A percentile compares a stretch with the other conserved stretches of the same genome.
phyloP scores from a whole-genome alignment of 2,329 filamentous ascomycete species.

The Colletotrichum caudatum region DNA sequence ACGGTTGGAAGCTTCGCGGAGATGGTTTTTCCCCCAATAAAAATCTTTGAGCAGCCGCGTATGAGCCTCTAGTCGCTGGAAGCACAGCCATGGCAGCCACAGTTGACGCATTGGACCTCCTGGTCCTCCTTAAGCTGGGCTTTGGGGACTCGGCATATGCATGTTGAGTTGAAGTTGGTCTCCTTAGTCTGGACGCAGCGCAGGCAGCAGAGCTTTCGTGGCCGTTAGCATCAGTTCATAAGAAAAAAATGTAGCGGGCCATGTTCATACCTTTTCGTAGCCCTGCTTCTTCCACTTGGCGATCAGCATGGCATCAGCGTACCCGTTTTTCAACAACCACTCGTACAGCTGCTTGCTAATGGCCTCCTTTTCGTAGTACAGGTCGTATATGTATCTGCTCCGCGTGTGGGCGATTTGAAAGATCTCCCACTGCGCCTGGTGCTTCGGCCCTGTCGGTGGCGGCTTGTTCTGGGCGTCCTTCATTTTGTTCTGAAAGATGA shows the following conservation, averaged over 20 bases:
- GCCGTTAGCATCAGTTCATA: neutral
- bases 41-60: neutral
- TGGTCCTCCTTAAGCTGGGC: constrained; percentile 91
- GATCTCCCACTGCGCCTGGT: constrained; percentile 95
- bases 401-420: constrained; percentile 97
- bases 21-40: neutral
- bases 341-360: constrained; percentile 94
- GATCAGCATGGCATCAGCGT: constrained; percentile 94
- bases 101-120: constrained; percentile 93
- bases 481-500: constrained; percentile 91
- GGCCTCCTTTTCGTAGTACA: constrained; percentile 98
- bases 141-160: constrained; percentile 94
- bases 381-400: constrained; percentile 92
- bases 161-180: constrained; percentile 98
- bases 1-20: constrained; percentile 13
- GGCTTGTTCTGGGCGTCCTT: constrained; percentile 94
- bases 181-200: constrained; percentile 99
- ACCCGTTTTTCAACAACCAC: constrained; percentile 95
- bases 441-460: constrained; percentile 81
- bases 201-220: constrained; percentile 83
- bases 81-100: constrained; percentile 90
- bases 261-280: constrained; percentile 86
- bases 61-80: constrained; percentile 75
- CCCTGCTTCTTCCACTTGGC: constrained; percentile 99
- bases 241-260: constrained; percentile 44